Conservation (phyloP, 371 early-diverging fungal species). For the Mucor irregularis region DNA sequence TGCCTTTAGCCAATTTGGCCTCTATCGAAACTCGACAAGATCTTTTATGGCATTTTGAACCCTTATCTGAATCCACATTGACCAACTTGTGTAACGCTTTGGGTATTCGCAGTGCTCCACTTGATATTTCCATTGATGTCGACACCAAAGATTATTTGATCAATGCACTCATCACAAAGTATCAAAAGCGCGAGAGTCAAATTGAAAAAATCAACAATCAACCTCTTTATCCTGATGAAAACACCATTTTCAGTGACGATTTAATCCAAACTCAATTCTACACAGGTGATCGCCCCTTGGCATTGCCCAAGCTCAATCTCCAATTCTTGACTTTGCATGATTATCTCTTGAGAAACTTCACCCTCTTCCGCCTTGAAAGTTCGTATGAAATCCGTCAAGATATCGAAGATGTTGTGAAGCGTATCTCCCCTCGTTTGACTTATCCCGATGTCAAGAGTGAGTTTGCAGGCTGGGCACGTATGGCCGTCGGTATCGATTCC, state of each 20-base stretch:
- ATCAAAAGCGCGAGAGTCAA: slow-evolving; percentile 65
- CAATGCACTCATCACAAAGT: slow-evolving; percentile 58
- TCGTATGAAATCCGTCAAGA: slow-evolving; percentile 85
- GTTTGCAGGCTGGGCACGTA: slow-evolving; percentile 92
- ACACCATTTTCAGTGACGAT: slow-evolving; percentile 55
- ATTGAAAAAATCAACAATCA: slow-evolving; percentile 67
- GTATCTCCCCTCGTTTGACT: slow-evolving; percentile 71
- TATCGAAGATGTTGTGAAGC: slow-evolving; percentile 82
- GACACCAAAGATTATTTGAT: slow-evolving; percentile 50
- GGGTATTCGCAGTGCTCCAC: slow-evolving; percentile 53
- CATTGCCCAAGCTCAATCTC: slow-evolving; percentile 88
- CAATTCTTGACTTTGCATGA: slow-evolving; percentile 93
- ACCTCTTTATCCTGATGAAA: slow-evolving; percentile 86
- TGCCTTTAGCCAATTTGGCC: slow-evolving; percentile 75
- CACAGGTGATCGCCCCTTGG: slow-evolving; percentile 67
- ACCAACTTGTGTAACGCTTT: slow-evolving; percentile 56
- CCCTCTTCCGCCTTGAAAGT: slow-evolving; percentile 80
- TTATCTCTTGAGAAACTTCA: slow-evolving; percentile 84
- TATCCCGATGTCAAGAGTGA: slow-evolving; percentile 62
- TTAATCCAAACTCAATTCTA: slow-evolving; percentile 63
- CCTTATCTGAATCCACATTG: slow-evolving; percentile 50
- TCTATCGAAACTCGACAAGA: slow-evolving; percentile 59
- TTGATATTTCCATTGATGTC: slow-evolving; percentile 22
- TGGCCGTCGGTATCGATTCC: slow-evolving; percentile 75
- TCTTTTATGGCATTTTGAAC: slow-evolving; percentile 59